These are phyloP conservation scores for Smittium culicis DNA, from an alignment of 371 early-diverging fungal species.

Conservation along the genomic window DNA sequence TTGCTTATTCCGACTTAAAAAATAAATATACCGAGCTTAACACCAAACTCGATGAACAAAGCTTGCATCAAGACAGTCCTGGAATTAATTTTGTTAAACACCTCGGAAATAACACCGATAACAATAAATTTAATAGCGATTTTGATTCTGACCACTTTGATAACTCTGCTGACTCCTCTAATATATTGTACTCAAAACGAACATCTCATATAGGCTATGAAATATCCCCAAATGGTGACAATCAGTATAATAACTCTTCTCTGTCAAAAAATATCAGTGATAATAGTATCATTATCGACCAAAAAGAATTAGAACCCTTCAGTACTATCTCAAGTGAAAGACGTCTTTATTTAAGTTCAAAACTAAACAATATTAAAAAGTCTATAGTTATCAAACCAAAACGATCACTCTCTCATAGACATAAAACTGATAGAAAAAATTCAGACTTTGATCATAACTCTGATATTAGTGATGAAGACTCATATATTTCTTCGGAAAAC, in stretches of 20 bases:
- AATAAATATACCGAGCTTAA: neutral
- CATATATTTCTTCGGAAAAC: neutral
- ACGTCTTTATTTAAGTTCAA: neutral
- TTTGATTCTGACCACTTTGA: neutral
- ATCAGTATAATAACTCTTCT: neutral
- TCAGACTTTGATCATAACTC: neutral
- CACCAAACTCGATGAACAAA: neutral
- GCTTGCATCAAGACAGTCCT: neutral
- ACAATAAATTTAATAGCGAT: neutral
- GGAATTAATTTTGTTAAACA: neutral
- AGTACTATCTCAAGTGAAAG: neutral
- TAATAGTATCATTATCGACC: neutral
- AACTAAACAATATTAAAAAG: neutral
- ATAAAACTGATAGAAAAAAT: neutral
- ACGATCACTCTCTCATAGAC: neutral
- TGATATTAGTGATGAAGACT: constrained; percentile 1
- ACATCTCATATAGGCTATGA: too few relatives aligned
- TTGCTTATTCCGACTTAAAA: constrained; percentile 29
- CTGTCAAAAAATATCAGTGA: neutral
- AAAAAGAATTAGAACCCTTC: too few relatives aligned
- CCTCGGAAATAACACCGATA: neutral
- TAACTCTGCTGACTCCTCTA: neutral
- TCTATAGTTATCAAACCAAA: too few relatives aligned
- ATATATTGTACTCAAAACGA: neutral
- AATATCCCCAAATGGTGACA: neutral